A percentile compares a stretch with the other conserved stretches of the same genome.
phyloP scores from a whole-genome alignment of 495 filamentous ascomycete species.

The Xylaria sp. region DNA sequence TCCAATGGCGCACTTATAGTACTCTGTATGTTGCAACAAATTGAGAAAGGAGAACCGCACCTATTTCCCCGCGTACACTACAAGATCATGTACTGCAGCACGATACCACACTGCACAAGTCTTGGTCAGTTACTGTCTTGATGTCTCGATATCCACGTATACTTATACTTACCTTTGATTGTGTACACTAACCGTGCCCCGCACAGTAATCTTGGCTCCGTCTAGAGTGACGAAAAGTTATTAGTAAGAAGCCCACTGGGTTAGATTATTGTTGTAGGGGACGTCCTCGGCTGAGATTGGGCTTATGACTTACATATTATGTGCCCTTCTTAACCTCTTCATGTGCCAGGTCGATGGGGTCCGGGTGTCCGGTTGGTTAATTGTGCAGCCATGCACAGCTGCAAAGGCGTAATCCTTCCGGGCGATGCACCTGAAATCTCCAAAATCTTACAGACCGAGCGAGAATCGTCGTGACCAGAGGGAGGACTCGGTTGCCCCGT shows the following conservation, averaged over 20 bases:
- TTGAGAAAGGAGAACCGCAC: background rate
- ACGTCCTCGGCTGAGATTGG: background rate
- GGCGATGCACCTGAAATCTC: constrained; percentile 10
- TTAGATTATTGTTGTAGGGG: background rate
- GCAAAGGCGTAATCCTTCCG: constrained; percentile 11
- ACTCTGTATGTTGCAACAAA: background rate
- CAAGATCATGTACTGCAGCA: background rate
- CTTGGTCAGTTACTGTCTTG: background rate
- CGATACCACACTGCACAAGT: background rate
- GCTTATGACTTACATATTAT: no score
- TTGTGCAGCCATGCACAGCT: background rate
- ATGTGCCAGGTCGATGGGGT: background rate
- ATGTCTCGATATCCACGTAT: background rate
- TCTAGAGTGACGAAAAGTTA: background rate
- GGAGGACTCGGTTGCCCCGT: background rate
- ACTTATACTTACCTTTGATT: background rate
- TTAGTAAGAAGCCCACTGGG: background rate
- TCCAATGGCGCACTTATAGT: background rate
- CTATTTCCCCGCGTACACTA: no score
- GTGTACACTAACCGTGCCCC: background rate
- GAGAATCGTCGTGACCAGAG: background rate
- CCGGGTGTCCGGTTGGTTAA: background rate
- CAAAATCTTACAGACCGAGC: background rate
- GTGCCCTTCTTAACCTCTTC: background rate
- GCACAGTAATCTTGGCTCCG: constrained; percentile 12